These are phyloP conservation scores for Arachis stenosperma DNA, from an alignment of 306 rosid genomes.

Conservation along the genomic window DNA sequence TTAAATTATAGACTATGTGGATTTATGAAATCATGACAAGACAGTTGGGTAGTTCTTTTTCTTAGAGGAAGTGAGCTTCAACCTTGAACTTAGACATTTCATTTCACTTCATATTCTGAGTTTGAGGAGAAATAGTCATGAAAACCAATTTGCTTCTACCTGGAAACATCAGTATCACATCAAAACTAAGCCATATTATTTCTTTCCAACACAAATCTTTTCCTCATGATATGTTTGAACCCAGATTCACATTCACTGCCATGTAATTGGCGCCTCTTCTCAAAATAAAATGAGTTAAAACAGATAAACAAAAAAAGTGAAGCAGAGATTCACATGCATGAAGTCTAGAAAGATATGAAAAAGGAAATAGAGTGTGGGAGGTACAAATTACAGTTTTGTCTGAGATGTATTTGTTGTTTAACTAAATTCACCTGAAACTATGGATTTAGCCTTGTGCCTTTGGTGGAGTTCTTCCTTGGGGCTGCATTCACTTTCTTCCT, in stretches of 20 bases:
- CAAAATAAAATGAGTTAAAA: background rate
- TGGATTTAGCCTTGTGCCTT: slow-evolving; percentile 6
- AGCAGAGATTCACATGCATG: slow-evolving; percentile 20
- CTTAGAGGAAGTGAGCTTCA: background rate
- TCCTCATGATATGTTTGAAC: background rate
- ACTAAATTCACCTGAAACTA: slow-evolving; percentile 22
- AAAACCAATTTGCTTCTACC: background rate
- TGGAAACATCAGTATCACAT: slow-evolving; percentile 2
- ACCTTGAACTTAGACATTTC: background rate
- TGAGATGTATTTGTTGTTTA: background rate
- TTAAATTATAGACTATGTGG: background rate
- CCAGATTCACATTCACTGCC: slow-evolving; percentile 27
- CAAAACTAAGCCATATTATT: slow-evolving; percentile 3
- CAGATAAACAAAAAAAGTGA: background rate
- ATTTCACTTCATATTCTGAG: background rate
- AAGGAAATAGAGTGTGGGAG: background rate
- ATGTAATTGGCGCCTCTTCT: slow-evolving; percentile 22
- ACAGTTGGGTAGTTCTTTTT: too few species aligned
- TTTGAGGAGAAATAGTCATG: background rate
- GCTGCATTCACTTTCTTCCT: slow-evolving; percentile 41
- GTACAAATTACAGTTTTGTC: slow-evolving; percentile 19
- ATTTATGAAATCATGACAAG: background rate
- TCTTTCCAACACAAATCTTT: background rate
- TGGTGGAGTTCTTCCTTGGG: slow-evolving; percentile 25
- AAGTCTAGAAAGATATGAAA: slow-evolving; percentile 22